Evolutionary conservation across 345 rosid species (phyloP).

Genomic region (Salix brachista): DNA sequence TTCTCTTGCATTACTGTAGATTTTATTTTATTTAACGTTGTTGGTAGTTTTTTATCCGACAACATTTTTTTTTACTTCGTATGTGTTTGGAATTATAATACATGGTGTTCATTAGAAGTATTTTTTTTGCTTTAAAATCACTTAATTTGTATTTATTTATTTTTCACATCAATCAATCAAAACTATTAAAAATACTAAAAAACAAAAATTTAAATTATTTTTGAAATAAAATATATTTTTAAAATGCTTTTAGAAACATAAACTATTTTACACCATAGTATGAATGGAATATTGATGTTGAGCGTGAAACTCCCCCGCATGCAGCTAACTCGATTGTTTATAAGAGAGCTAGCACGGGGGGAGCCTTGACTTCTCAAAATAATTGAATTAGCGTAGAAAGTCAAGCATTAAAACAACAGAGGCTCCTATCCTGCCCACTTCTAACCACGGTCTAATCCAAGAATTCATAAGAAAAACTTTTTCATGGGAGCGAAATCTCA

Average conservation of each 20-base stretch:
- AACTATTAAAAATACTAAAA: no score
- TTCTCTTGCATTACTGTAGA: no score
- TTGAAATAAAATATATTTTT: no score
- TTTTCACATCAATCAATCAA: no score
- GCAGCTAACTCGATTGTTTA: background rate
- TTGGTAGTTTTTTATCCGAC: background rate
- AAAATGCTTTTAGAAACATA: no score
- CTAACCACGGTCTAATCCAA: background rate
- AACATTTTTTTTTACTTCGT: background rate
- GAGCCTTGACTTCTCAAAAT: background rate
- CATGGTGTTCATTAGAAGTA: no score
- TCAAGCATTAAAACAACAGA: background rate
- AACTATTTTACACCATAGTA: no score
- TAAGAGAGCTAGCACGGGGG: background rate
- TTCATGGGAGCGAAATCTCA: background rate
- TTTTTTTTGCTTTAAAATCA: no score
- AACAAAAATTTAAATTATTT: no score
- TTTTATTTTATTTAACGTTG: background rate
- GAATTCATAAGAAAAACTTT: background rate
- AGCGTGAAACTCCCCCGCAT: background rate
- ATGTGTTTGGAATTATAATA: no score
- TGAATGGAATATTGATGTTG: background rate
- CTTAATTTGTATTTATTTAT: no score
- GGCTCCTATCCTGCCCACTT: background rate
- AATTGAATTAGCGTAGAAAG: background rate